Evolutionary conservation across 495 filamentous ascomycete species (phyloP).

Genomic region (Aspergillus sclerotiicarbonarius): DNA sequence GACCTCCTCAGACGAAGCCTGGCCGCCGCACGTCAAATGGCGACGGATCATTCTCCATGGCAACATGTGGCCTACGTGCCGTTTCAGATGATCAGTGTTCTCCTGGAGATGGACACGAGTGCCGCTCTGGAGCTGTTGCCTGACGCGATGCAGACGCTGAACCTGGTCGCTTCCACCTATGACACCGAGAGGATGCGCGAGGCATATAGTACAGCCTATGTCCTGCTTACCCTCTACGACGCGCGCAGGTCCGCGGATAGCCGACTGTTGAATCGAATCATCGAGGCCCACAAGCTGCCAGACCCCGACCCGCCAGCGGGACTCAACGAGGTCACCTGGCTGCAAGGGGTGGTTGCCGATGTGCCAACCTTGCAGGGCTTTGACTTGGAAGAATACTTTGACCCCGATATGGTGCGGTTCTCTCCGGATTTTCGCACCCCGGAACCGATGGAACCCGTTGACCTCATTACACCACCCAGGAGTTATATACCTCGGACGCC

Average conservation of each 20-base stretch:
- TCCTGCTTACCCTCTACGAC: conserved; percentile 40
- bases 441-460: no score
- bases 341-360: conserved; percentile 39
- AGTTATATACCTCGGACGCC: no score
- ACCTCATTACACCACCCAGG: no score
- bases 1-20: conserved; percentile 27
- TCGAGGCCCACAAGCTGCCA: background rate
- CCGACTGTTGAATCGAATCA: conserved; percentile 2
- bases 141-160: conserved; percentile 46
- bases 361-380: conserved; percentile 35
- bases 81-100: conserved; percentile 51
- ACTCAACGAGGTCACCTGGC: conserved; percentile 29
- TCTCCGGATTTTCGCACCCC: background rate
- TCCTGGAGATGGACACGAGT: conserved; percentile 48
- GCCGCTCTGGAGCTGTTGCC: conserved; percentile 43
- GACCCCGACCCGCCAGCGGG: conserved; percentile 9
- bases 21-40: conserved; percentile 33
- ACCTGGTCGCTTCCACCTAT: conserved; percentile 38
- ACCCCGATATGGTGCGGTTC: conserved; percentile 14
- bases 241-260: conserved; percentile 28
- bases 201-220: conserved; percentile 44
- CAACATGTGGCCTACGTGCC: conserved; percentile 51
- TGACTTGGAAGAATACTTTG: conserved; percentile 36
- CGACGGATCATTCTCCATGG: conserved; percentile 41
- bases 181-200: conserved; percentile 46